phyloP scores from a whole-genome alignment of 2,329 filamentous ascomycete genomes.

The Rhexocercosporidium sp. region DNA sequence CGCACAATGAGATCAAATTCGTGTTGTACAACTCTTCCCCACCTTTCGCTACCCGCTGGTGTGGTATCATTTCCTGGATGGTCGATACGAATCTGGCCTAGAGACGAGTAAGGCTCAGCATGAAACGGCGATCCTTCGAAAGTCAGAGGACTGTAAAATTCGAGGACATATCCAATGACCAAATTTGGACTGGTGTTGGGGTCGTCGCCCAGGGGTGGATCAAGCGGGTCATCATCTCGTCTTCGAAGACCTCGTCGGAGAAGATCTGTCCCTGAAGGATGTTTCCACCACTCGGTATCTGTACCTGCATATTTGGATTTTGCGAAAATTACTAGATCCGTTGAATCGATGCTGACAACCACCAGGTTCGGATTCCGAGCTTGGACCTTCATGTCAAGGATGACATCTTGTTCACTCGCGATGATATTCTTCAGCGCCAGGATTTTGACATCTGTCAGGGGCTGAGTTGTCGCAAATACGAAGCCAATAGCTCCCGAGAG shows the following conservation, averaged over 20 bases:
- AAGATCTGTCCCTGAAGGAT: constrained; percentile 39
- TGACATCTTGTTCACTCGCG: constrained; percentile 91
- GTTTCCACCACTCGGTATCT: constrained; percentile 60
- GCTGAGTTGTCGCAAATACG: constrained; percentile 89
- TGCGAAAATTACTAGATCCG: constrained; percentile 92
- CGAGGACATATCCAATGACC: constrained; percentile 85
- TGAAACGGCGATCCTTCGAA: constrained; percentile 93
- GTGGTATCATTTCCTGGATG: constrained; percentile 90
- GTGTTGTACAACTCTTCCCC: constrained; percentile 89
- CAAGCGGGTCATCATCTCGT: constrained; percentile 41
- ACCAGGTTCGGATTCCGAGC: constrained; percentile 95
- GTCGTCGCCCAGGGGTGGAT: constrained; percentile 59
- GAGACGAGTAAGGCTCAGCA: constrained; percentile 71
- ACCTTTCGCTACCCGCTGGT: constrained; percentile 79
- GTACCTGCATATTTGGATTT: constrained; percentile 88
- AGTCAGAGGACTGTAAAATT: constrained; percentile 84
- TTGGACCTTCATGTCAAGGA: constrained; percentile 87
- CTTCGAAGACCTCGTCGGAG: constrained; percentile 44
- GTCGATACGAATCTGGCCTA: constrained; percentile 80
- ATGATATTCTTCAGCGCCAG: constrained; percentile 86
- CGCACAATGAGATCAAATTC: constrained; percentile 93
- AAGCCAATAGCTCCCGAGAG: constrained; percentile 87
- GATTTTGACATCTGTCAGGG: constrained; percentile 79
- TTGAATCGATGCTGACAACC: constrained; percentile 81
- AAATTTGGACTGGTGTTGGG: constrained; percentile 76